phyloP scores from a whole-genome alignment of 2,329 filamentous ascomycete species.

The Colletotrichum siamense region DNA sequence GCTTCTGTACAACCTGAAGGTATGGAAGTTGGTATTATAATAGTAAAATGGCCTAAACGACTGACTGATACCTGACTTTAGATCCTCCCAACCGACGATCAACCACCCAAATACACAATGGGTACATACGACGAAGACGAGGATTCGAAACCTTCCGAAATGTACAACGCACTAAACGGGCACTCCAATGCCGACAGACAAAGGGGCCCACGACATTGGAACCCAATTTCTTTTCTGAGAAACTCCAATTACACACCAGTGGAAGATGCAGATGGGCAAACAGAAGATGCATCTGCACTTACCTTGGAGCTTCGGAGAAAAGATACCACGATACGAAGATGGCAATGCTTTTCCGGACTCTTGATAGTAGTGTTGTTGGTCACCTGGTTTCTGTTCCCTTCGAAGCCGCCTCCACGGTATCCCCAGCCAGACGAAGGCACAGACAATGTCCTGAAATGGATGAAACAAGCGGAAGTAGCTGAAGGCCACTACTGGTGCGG shows the following conservation, averaged over 20 bases:
- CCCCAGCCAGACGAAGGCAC: background rate
- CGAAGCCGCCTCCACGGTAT: background rate
- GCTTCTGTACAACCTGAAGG: background rate
- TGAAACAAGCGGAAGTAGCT: background rate
- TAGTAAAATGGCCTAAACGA: accelerated
- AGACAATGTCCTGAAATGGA: slow-evolving; percentile 1
- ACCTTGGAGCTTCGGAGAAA: background rate
- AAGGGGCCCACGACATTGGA: background rate
- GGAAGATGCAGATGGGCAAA: background rate
- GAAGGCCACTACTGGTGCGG: slow-evolving; percentile 3
- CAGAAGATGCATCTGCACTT: background rate
- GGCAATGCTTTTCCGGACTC: background rate
- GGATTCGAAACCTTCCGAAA: background rate
- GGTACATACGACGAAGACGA: background rate
- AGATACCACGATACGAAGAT: background rate
- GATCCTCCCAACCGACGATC: accelerated
- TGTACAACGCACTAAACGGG: background rate
- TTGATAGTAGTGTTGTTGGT: background rate
- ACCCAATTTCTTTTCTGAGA: background rate
- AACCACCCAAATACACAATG: accelerated
- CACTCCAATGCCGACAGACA: background rate
- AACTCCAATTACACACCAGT: background rate
- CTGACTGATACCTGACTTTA: background rate
- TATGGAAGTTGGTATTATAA: background rate
- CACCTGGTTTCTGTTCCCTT: background rate